Evolutionary conservation across 2,329 filamentous ascomycete species (phyloP).

Genomic region (Pseudomassariella vexata): DNA sequence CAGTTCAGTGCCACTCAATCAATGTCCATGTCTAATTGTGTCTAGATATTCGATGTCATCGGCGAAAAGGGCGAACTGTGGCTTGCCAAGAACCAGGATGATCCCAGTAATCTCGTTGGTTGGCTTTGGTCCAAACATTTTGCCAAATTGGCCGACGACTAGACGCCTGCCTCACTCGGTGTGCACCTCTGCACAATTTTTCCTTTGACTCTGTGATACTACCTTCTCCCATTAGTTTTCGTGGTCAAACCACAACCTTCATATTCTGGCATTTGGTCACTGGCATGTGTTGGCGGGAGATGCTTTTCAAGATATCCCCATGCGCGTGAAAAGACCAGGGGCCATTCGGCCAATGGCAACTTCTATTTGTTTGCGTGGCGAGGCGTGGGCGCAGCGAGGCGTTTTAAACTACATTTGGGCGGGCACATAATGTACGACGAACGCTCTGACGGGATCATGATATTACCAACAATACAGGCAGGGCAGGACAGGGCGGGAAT

Average conservation of each 20-base stretch:
- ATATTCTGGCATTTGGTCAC: too few species aligned
- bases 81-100: slow-evolving; percentile 96
- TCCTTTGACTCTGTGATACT: slow-evolving; percentile 7
- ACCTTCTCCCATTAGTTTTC: too few species aligned
- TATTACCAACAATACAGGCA: slow-evolving; percentile 15
- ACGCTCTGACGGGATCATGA: slow-evolving; percentile 21
- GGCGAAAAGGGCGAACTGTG: slow-evolving; percentile 96
- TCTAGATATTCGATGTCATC: slow-evolving; percentile 79
- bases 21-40: slow-evolving; percentile 4
- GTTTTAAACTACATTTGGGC: slow-evolving; percentile 16
- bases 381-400: slow-evolving; percentile 19
- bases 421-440: slow-evolving; percentile 21
- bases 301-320: too few species aligned
- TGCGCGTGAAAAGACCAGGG: too few species aligned
- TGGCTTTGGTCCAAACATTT: slow-evolving; percentile 99
- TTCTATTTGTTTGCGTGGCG: slow-evolving; percentile 9
- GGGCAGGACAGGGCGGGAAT: neutral
- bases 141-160: slow-evolving; percentile 55
- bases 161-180: slow-evolving; percentile 6
- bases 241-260: too few species aligned
- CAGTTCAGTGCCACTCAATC: slow-evolving; percentile 2
- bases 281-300: too few species aligned
- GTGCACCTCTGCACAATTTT: slow-evolving; percentile 17
- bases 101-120: slow-evolving; percentile 69
- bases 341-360: slow-evolving; percentile 8